phyloP scores from a whole-genome alignment of 345 rosid genomes.

The Excoecaria cochinchinensis region DNA sequence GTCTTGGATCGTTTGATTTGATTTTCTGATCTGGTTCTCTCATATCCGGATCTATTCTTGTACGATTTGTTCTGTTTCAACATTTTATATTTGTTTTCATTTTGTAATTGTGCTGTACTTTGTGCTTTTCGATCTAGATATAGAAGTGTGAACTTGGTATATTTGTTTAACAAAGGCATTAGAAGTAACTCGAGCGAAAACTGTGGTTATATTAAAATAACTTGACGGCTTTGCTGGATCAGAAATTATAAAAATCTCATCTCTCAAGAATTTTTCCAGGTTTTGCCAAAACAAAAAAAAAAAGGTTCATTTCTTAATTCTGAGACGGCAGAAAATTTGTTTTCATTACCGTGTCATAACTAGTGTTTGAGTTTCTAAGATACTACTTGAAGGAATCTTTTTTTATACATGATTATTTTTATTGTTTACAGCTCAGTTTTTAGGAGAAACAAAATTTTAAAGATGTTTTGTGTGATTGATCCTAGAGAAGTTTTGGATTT shows the following conservation, averaged over 20 bases:
- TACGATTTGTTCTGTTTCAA: background rate
- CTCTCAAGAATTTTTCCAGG: background rate
- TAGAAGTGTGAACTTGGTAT: background rate
- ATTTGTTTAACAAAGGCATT: no score
- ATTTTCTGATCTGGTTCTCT: constrained; percentile 20
- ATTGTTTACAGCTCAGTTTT: no score
- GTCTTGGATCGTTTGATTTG: background rate
- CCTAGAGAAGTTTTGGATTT: no score
- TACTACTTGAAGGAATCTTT: no score
- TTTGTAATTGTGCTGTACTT: background rate
- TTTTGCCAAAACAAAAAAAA: no score
- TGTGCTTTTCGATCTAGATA: background rate
- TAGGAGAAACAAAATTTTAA: no score
- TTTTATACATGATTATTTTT: no score
- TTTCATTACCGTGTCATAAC: background rate
- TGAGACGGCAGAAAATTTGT: no score
- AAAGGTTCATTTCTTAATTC: no score
- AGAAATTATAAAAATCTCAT: background rate
- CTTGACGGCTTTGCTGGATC: background rate
- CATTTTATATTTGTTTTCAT: background rate
- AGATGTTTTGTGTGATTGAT: no score
- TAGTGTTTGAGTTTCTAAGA: no score
- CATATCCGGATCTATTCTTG: constrained; percentile 20
- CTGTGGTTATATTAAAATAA: background rate
- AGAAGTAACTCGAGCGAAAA: no score